These are phyloP conservation scores for Brassica napus DNA, from an alignment of 345 rosid genomes.

Conservation along the genomic window DNA sequence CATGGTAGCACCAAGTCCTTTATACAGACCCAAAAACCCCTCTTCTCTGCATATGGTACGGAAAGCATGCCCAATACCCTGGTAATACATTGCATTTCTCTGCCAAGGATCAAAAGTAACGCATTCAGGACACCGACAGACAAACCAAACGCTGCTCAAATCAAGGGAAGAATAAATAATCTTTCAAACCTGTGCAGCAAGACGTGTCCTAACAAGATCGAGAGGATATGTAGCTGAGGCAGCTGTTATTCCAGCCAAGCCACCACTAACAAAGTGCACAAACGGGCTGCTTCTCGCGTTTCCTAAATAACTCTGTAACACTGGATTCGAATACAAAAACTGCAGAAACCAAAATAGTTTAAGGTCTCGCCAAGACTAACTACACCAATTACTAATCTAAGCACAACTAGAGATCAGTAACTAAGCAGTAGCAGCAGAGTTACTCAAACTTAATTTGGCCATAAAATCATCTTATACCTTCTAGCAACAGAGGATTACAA, in stretches of 20 bases:
- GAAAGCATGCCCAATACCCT: conserved; percentile 78
- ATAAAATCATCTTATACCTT: neutral
- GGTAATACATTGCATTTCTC: conserved; percentile 75
- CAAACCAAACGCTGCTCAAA: conserved; percentile 1
- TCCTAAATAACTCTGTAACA: conserved; percentile 42
- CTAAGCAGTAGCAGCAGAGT: neutral
- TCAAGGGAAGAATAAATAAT: neutral
- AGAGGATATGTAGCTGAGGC: conserved; percentile 87
- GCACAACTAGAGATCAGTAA: neutral
- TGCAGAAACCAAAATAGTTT: conserved; percentile 37
- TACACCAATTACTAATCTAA: neutral
- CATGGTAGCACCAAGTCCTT: conserved; percentile 94
- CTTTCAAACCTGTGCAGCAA: conserved; percentile 80
- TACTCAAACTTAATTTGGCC: neutral
- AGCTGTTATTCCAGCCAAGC: conserved; percentile 94
- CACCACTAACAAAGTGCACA: conserved; percentile 84
- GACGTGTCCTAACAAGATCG: conserved; percentile 95
- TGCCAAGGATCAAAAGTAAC: conserved; percentile 38
- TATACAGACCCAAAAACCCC: conserved; percentile 81
- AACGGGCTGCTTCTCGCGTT: conserved; percentile 41
- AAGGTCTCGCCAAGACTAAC: neutral
- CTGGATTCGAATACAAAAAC: conserved; percentile 55
- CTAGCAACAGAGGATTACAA: neutral
- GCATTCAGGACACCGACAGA: conserved; percentile 4
- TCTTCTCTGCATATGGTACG: conserved; percentile 78